A percentile compares a stretch with the other conserved stretches of the same genome.
These are phyloP conservation scores for Fraxinus angustifolia DNA, from an alignment of 305 asterid genomes.

Conservation along the genomic window DNA sequence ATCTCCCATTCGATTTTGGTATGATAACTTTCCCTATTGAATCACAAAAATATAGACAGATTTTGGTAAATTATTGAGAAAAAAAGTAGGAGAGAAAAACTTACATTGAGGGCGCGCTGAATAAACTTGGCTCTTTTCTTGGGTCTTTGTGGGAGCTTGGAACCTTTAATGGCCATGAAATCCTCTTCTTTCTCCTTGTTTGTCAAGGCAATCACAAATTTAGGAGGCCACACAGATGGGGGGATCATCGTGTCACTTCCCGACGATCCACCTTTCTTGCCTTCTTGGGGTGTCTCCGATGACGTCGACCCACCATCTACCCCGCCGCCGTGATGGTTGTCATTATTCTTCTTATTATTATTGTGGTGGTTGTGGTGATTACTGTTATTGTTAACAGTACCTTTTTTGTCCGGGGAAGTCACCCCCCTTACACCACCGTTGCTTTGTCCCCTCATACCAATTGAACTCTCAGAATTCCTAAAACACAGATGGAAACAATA, in stretches of 20 bases:
- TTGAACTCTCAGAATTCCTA: constrained; percentile 75
- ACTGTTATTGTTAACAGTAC: constrained; percentile 28
- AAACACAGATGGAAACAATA: not conserved
- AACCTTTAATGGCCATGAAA: constrained; percentile 84
- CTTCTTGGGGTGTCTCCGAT: constrained; percentile 57
- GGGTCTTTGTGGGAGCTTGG: constrained; percentile 93
- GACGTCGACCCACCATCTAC: constrained; percentile 74
- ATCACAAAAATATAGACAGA: not conserved
- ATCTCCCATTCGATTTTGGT: not conserved
- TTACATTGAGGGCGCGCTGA: constrained; percentile 87
- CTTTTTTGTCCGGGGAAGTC: constrained; percentile 67
- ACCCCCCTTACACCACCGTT: constrained; percentile 62
- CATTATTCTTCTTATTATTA: constrained; percentile 29
- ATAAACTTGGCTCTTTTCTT: constrained; percentile 83
- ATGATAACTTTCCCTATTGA: not conserved
- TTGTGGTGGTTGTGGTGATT: constrained; percentile 23
- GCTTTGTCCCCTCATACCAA: constrained; percentile 80
- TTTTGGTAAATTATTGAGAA: not conserved
- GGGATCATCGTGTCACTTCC: constrained; percentile 48
- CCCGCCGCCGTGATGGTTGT: constrained; percentile 20
- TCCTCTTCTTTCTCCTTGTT: constrained; percentile 97
- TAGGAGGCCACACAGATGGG: constrained; percentile 74
- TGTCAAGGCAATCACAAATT: constrained; percentile 74
- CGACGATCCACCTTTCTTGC: constrained; percentile 61
- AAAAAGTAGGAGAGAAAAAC: constrained; percentile 19